Conservation (phyloP, 2,329 filamentous ascomycete genomes). For the Trichoderma citrinoviride region DNA sequence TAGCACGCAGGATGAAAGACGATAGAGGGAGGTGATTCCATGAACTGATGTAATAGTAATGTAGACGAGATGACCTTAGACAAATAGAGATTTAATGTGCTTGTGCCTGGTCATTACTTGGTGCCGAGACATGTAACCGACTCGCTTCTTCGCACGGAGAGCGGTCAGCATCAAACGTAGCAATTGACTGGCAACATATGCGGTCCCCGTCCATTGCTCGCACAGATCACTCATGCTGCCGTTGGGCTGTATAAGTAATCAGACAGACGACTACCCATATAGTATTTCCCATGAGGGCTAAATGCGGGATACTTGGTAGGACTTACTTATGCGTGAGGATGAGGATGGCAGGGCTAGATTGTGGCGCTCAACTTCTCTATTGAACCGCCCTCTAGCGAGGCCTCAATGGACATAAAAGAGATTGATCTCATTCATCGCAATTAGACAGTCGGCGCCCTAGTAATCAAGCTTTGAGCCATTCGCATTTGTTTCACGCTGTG, state of each 20-base stretch:
- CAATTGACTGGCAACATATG: no score
- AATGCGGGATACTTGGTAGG: background rate
- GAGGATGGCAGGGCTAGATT: background rate
- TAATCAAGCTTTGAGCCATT: background rate
- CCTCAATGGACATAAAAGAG: background rate
- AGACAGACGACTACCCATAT: no score
- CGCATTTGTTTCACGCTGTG: background rate
- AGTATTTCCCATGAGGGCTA: no score
- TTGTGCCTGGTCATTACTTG: background rate
- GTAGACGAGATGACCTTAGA: background rate
- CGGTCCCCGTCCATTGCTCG: background rate
- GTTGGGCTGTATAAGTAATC: no score
- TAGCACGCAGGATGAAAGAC: background rate
- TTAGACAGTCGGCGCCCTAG: background rate
- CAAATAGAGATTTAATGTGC: background rate
- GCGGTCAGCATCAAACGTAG: no score
- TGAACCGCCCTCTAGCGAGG: background rate
- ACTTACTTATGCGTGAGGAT: background rate
- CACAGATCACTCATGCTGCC: no score
- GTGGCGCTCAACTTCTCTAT: constrained; percentile 4
- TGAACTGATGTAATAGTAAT: background rate
- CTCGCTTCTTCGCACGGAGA: no score
- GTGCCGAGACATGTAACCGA: background rate
- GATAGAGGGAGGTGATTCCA: background rate
- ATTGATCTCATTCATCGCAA: background rate